phyloP scores from a whole-genome alignment of 2,329 filamentous ascomycete genomes.

The Verticillium albo-atrum region DNA sequence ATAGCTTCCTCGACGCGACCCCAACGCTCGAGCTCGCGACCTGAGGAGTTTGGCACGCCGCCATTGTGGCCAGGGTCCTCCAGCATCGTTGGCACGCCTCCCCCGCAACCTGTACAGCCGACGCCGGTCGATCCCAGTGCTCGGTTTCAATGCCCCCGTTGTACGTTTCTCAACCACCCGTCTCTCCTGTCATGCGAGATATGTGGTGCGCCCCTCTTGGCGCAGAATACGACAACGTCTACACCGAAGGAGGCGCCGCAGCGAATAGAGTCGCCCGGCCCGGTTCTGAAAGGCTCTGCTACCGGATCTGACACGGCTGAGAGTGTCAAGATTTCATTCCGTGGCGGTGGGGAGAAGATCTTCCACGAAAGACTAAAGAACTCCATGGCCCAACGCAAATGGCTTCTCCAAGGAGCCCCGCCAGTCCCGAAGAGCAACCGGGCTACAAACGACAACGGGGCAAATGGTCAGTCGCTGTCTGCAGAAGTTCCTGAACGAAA shows the following conservation, averaged over 20 bases:
- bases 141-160: constrained; percentile 69
- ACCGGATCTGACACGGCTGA: constrained; percentile 56
- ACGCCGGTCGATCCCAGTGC: constrained; percentile 14
- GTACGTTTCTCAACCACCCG: constrained; percentile 91
- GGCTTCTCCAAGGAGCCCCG: constrained; percentile 86
- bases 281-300: constrained; percentile 45
- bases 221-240: constrained; percentile 39
- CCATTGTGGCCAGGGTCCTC: constrained; percentile 11
- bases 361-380: constrained; percentile 87
- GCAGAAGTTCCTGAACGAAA: constrained; percentile 21
- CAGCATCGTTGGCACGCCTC: constrained; percentile 4
- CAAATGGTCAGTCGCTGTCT: constrained; percentile 16
- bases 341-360: constrained; percentile 80
- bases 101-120: background rate
- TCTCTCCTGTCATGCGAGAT: constrained; percentile 85
- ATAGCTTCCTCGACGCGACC: constrained; percentile 5
- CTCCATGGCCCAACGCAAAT: constrained; percentile 88
- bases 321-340: constrained; percentile 87
- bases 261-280: constrained; percentile 75
- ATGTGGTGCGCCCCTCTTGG: constrained; percentile 72
- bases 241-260: constrained; percentile 28
- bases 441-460: constrained; percentile 28
- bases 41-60: constrained; percentile 4
- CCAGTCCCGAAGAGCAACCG: constrained; percentile 67
- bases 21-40: background rate